Evolutionary conservation across 306 rosid genomes (phyloP), one percentile per base, ranked within the genome.

Genomic region (Vigna mungo): DNA sequence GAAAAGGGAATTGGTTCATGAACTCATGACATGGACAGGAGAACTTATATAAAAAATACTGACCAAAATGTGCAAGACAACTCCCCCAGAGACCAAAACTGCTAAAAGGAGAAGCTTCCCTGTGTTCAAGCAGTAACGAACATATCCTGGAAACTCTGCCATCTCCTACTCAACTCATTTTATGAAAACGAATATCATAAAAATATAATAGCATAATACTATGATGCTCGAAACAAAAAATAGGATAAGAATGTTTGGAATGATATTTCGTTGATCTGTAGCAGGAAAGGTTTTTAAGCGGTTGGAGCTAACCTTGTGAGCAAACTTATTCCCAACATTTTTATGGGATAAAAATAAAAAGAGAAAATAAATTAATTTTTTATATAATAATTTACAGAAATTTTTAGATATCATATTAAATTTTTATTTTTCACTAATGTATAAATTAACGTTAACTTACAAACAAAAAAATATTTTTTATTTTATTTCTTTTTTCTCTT

Each of bases 41-140:
- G n/a, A n/a, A n/a, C n/a, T n/a, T n/a, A n/a, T n/a, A n/a, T n/a
- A n/a, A n/a, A 34, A 18, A 36, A 8, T 52, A 86, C 93, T 43
- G 36, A 92, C 96, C 96, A 92, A 82, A 77, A 92, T 81, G 72
- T 90, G 97, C 84, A 92, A 71, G 36, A 88, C 93, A 36, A 92
- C 71, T 32, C 97, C 97, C 48, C 88, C 88, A 3, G 92, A 78
- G 55, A 92, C 97, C 86, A 90, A 80, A 74, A 92, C 85, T 72
- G 90, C 96, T 83, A 90, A 63, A 58, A 75, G 74, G 53, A 88
- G 88, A 77, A 90, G 88, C 72, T 86, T 87, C 46, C 90, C 93
- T 1, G 87, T 79, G 44, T 87, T 79, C 74, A 90, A 83, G 84
- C 93, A 92, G 58, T 87, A 84, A 36, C 74, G 82, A 70, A 90